Conservation (phyloP, 2,329 filamentous ascomycete species). For the Ilyonectria sp. region DNA sequence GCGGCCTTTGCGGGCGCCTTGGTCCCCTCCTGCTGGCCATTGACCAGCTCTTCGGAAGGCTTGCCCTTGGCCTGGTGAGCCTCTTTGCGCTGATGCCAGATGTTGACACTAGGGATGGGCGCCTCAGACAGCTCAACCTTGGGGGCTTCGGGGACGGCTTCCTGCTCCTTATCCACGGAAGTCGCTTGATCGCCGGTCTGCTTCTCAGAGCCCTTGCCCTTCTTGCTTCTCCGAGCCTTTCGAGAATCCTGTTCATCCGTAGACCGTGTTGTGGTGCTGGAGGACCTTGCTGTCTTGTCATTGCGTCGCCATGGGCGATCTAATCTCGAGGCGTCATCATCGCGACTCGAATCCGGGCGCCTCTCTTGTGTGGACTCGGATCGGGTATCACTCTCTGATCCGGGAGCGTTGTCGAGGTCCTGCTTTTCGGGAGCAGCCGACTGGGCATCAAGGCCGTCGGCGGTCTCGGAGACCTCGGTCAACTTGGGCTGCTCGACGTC, state of each 20-base stretch:
- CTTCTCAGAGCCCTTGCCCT: slow-evolving; percentile 63
- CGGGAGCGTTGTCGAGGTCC: slow-evolving; percentile 53
- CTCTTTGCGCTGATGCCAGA: slow-evolving; percentile 87
- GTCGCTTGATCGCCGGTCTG: slow-evolving; percentile 63
- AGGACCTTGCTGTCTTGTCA: slow-evolving; percentile 69
- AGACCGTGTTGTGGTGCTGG: slow-evolving; percentile 75
- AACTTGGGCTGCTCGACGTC: slow-evolving; percentile 45
- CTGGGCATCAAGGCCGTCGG: slow-evolving; percentile 43
- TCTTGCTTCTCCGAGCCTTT: slow-evolving; percentile 73
- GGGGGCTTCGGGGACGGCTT: slow-evolving; percentile 59
- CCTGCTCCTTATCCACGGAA: slow-evolving; percentile 70
- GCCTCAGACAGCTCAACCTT: slow-evolving; percentile 83
- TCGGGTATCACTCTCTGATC: slow-evolving; percentile 56
- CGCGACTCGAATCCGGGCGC: slow-evolving; percentile 53
- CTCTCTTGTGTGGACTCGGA: slow-evolving; percentile 54
- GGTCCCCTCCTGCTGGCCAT: slow-evolving; percentile 58
- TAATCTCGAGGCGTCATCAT: slow-evolving; percentile 57
- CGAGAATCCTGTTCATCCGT: slow-evolving; percentile 71
- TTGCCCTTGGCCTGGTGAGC: slow-evolving; percentile 71
- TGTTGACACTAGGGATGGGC: slow-evolving; percentile 85
- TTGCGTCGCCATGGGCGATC: slow-evolving; percentile 59
- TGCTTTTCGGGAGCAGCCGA: slow-evolving; percentile 51
- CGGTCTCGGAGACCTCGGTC: slow-evolving; percentile 44
- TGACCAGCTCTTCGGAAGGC: slow-evolving; percentile 57
- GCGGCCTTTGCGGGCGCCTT: slow-evolving; percentile 54